A percentile compares a stretch with the other conserved stretches of the same genome.
These are phyloP conservation scores for Allantophomopsis lycopodina DNA, from an alignment of 2,329 filamentous ascomycete genomes.

Conservation along the genomic window DNA sequence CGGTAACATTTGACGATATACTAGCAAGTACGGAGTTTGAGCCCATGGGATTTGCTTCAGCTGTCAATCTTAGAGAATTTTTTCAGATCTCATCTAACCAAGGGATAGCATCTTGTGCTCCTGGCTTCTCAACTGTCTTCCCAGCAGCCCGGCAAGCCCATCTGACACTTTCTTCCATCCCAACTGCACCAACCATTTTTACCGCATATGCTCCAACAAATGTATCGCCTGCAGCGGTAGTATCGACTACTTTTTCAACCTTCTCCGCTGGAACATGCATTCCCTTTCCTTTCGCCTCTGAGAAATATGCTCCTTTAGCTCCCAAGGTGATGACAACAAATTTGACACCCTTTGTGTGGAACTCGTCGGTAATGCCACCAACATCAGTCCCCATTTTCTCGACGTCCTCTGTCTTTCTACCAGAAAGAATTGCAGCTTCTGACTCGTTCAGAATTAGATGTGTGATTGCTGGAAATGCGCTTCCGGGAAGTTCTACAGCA, in stretches of 20 bases:
- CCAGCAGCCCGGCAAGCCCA: not conserved
- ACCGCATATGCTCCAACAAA: constrained; percentile 85
- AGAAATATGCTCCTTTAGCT: constrained; percentile 61
- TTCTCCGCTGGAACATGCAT: constrained; percentile 48
- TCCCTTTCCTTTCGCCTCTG: constrained; percentile 30
- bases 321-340: constrained; percentile 81
- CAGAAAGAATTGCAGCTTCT: constrained; percentile 64
- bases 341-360: constrained; percentile 55
- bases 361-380: constrained; percentile 35
- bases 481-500: constrained; percentile 52
- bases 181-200: constrained; percentile 37
- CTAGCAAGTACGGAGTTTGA: no score
- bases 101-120: constrained; percentile 51
- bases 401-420: constrained; percentile 22
- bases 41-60: no score
- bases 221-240: constrained; percentile 87
- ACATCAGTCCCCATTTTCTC: constrained; percentile 29
- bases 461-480: constrained; percentile 52
- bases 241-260: constrained; percentile 68
- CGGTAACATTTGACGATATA: no score
- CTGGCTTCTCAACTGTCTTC: constrained; percentile 36
- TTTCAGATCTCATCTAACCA: constrained; percentile 34
- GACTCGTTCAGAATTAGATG: constrained; percentile 87
- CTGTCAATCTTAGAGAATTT: no score
- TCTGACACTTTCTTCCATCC: constrained; percentile 33